Base-by-base conservation (phyloP, 2,329 filamentous ascomycete genomes). In the Parastagonospora avenae region DNA sequence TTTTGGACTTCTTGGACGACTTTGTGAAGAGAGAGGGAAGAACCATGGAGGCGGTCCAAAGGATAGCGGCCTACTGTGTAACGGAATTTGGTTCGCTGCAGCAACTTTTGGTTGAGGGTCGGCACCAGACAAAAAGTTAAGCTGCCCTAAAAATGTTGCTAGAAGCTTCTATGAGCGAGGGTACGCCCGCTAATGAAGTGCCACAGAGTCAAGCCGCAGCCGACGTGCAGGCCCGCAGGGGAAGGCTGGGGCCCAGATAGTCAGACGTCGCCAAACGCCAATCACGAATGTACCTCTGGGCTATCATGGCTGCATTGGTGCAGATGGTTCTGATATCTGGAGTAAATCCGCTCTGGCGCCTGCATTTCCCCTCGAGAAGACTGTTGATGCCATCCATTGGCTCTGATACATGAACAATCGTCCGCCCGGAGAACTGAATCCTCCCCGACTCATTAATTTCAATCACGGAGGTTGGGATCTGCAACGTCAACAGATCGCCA, bases 1-100 rank as follows among this genome's bases (percentile, higher is more conserved):
- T 57, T 57, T 67, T 70, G 38, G 68, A 67, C 67, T 72, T 73
- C 55, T 72, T 72, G 43, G 70, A 69, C 51, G 64, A 64, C 63
- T 71, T 72, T 54, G 61, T 63, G 60, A 73, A 72, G 63, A 73
- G 58, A 32, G 69, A 71, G 57, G 69, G 68, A 66, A 73, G 66
- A 62, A 71, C 68, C 69, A 73, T 73, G 62, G 57, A 57, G 62
- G 62, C 62, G 60, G 46, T 38, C 30, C 39, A 43, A 57, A 50
- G 55, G 55, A 50, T 58, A 59, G 53, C 54, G 46, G 56, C 51
- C 40, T 30, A 19, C 46, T 43, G 50, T 57, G 51, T 68, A 60
- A 65, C 67, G 56, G 54, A 57, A 57, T 59, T 63, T 64, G 69
- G 59, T 56, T 61, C 55, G 62, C 57, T 60, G 60, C 59, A 53